phyloP scores from a whole-genome alignment of 1,139 yeast genomes.

The Kodamaea arcana region DNA sequence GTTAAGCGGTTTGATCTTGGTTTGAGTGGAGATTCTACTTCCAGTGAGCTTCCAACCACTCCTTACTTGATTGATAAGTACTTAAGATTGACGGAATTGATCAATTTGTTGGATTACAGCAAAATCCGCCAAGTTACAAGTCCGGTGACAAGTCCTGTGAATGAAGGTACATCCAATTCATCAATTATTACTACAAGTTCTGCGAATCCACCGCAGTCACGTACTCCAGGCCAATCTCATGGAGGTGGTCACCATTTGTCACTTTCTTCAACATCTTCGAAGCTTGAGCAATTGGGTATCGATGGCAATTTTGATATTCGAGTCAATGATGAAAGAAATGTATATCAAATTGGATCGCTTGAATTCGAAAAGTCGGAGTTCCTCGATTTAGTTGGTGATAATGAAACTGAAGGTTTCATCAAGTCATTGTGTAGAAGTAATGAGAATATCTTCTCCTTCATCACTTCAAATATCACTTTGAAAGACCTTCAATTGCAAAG shows the following conservation, averaged over 20 bases:
- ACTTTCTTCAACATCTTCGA: neutral
- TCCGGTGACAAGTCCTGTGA: slow-evolving; percentile 8
- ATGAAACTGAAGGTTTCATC: slow-evolving; percentile 49
- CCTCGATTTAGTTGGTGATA: slow-evolving; percentile 43
- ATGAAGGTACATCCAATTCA: slow-evolving; percentile 9
- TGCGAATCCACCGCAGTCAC: neutral
- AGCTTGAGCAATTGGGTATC: slow-evolving; percentile 2
- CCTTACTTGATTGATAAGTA: slow-evolving; percentile 68
- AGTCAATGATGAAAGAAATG: slow-evolving; percentile 18
- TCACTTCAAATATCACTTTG: slow-evolving; percentile 42
- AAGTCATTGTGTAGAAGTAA: slow-evolving; percentile 44
- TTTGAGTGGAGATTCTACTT: slow-evolving; percentile 39
- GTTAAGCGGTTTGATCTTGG: slow-evolving; percentile 50
- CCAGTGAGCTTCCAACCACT: slow-evolving; percentile 61
- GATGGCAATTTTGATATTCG: slow-evolving; percentile 8
- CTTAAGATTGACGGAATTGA: slow-evolving; percentile 56
- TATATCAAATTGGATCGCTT: slow-evolving; percentile 52
- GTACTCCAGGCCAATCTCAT: neutral
- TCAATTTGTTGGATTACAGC: slow-evolving; percentile 35
- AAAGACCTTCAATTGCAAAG: slow-evolving; percentile 48
- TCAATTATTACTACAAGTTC: slow-evolving; percentile 9
- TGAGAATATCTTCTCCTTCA: slow-evolving; percentile 45
- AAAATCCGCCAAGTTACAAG: slow-evolving; percentile 4
- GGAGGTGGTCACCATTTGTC: neutral
- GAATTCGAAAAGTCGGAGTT: slow-evolving; percentile 52